phyloP scores from a whole-genome alignment of 768 basidiomycete species.

The Rhodosporidiobolus sp. region DNA sequence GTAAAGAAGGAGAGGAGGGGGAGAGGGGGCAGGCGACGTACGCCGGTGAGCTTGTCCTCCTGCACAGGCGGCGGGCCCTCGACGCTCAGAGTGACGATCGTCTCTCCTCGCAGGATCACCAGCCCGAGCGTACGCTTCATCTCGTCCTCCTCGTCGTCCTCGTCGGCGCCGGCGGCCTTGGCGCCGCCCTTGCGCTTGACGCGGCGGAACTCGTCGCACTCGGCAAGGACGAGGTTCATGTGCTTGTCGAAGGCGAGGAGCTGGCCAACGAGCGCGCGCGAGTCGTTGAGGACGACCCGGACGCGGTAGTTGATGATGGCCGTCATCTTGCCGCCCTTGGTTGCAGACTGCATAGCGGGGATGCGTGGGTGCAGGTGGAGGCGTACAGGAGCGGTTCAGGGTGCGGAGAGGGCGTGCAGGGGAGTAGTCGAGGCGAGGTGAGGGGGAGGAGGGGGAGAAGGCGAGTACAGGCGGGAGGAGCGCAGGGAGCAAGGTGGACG shows the following conservation, averaged over 20 bases:
- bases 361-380: not conserved
- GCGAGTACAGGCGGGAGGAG: no score
- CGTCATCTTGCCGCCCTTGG: slow-evolving; percentile 77
- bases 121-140: slow-evolving; percentile 95
- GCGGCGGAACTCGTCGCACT: slow-evolving; percentile 95
- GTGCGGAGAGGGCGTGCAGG: not conserved
- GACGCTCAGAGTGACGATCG: slow-evolving; percentile 78
- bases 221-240: slow-evolving; percentile 98
- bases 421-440: not conserved
- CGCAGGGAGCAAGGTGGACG: not conserved
- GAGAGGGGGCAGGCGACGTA: no score
- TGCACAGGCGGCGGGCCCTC: slow-evolving; percentile 36
- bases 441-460: not conserved
- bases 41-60: slow-evolving; percentile 29
- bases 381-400: not conserved
- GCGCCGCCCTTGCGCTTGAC: slow-evolving; percentile 76
- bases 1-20: no score
- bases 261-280: slow-evolving; percentile 89
- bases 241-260: slow-evolving; percentile 99
- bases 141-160: slow-evolving; percentile 60
- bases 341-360: slow-evolving; percentile 11
- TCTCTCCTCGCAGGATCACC: slow-evolving; percentile 93
- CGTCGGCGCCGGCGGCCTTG: slow-evolving; percentile 56
- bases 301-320: slow-evolving; percentile 95
- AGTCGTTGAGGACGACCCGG: slow-evolving; percentile 95